Base-by-base conservation (phyloP, 2,329 filamentous ascomycete species). In the Clarireedia paspali region DNA sequence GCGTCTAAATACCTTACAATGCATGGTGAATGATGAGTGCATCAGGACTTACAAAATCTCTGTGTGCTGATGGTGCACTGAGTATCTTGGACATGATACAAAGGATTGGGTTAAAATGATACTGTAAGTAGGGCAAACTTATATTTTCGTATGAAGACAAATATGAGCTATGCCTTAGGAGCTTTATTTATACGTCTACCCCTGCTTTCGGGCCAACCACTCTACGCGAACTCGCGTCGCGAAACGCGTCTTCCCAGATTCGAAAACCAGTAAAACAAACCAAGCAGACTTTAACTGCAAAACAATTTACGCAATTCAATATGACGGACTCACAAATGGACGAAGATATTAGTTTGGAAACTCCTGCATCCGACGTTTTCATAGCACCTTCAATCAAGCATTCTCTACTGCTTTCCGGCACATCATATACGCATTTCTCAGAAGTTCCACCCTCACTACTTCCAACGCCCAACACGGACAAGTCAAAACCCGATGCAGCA, bases 371-470 rank as follows among this genome's bases (percentile, higher is more conserved):
- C 39, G 65, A 65, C 26, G 62, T 68, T 59, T 89, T 86, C 72
- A 73, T 88, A 60, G 86, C 87, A 14, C 88, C 88, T 6, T 91
- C 86, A 15, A 78, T 91, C 63, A 73, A 86, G 71, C 67, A 68
- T 47, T 55, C 72, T 17, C 69, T 73, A 40, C 77, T 91, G 59
- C 73, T 88, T 63, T 68, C 77, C 42, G 88, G 88, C 68, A 77
- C 77, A 47, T 85, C 87, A 42, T 90, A 89, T 73, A 78, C 81
- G 10, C 80, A 91, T 71, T 89, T 84, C 74, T 89, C 87, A 0
- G 75, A 81, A 15, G 76, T 89, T 1, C 89, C 88, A 1, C 68
- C 79, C 0, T 70, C 73, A n/a, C 80, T 90, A 52, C 77, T 77
- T 59, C 62, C 74, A 20, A 62, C 66, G 52, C 40, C 62, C 36